These are phyloP conservation scores for Catunica adiposa DNA, from an alignment of 2,329 filamentous ascomycete species.

Conservation along the genomic window DNA sequence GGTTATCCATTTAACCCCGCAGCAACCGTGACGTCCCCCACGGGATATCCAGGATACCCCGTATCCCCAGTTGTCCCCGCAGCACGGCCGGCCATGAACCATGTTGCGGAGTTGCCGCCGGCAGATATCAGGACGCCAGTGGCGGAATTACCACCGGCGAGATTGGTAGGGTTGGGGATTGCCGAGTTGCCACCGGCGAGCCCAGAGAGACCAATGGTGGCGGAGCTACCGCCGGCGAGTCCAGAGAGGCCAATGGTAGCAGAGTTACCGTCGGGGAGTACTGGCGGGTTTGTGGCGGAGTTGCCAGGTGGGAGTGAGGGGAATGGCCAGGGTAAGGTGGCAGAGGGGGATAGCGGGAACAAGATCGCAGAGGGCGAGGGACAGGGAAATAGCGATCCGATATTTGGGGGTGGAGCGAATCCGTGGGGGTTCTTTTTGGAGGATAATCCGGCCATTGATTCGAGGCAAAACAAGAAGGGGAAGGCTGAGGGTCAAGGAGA, in stretches of 20 bases:
- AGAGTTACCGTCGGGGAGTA: conserved; percentile 6
- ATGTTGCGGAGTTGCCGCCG: conserved; percentile 1
- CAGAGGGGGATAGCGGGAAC: not conserved
- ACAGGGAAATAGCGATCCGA: not conserved
- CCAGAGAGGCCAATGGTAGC: conserved; percentile 5
- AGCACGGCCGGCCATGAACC: no score
- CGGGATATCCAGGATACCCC: not conserved
- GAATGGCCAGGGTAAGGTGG: no score
- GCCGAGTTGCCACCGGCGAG: not conserved
- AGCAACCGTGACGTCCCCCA: not conserved
- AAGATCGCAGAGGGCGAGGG: not conserved
- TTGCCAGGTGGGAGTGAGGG: conserved; percentile 7
- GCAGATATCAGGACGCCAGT: not conserved
- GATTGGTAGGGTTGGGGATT: not conserved
- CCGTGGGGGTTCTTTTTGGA: conserved; percentile 16
- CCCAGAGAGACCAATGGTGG: conserved; percentile 2
- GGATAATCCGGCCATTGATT: conserved; percentile 10
- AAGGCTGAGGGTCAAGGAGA: not conserved
- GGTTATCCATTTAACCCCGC: no score
- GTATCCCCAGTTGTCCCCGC: not conserved
- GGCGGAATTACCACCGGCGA: not conserved
- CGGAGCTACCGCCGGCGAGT: conserved; percentile 7
- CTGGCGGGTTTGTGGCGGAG: conserved; percentile 7
- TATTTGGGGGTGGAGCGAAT: conserved; percentile 10
- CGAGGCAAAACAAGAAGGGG: not conserved